phyloP scores from a whole-genome alignment of 1,284 basidiomycete species.

The Coniferiporia sulphurascens region DNA sequence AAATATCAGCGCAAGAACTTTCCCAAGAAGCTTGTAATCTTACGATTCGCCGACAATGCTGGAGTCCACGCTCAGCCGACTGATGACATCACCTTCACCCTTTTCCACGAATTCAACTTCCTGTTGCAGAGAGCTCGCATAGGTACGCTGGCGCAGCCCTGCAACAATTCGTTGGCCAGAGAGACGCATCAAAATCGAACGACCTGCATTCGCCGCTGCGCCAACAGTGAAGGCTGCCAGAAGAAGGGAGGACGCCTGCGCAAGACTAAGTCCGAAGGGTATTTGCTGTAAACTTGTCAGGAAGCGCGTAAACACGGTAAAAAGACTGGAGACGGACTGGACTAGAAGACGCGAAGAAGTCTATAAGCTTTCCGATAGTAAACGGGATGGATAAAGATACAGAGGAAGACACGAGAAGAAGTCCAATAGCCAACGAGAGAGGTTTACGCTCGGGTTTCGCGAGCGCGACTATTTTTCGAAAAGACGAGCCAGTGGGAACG shows the following conservation, averaged over 20 bases:
- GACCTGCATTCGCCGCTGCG: constrained; percentile 82
- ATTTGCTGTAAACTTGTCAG: constrained; percentile 48
- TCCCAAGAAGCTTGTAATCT: constrained; percentile 20
- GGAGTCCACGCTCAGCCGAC: constrained; percentile 87
- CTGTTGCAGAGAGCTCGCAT: constrained; percentile 77
- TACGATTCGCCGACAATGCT: constrained; percentile 94
- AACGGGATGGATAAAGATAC: constrained; percentile 91
- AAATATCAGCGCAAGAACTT: constrained; percentile 3
- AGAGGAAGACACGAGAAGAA: constrained; percentile 62
- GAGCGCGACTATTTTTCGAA: constrained; percentile 70
- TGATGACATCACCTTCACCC: constrained; percentile 92
- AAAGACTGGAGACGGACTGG: constrained; percentile 46
- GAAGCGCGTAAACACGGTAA: neutral
- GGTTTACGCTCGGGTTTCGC: constrained; percentile 77
- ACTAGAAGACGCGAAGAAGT: constrained; percentile 75
- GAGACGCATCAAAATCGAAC: constrained; percentile 87
- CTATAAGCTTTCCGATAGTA: constrained; percentile 87
- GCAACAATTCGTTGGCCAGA: constrained; percentile 90
- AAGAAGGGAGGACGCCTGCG: constrained; percentile 75
- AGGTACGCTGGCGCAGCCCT: constrained; percentile 79
- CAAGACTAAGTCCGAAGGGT: constrained; percentile 72
- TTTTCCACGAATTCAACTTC: constrained; percentile 92
- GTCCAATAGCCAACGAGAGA: constrained; percentile 63
- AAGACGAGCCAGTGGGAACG: constrained; percentile 47
- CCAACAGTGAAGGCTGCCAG: constrained; percentile 83